Evolutionary conservation across 805 yeast species (phyloP), one percentile per base, ranked within the genome.

Genomic region (Cyberlindnera amylophila): DNA sequence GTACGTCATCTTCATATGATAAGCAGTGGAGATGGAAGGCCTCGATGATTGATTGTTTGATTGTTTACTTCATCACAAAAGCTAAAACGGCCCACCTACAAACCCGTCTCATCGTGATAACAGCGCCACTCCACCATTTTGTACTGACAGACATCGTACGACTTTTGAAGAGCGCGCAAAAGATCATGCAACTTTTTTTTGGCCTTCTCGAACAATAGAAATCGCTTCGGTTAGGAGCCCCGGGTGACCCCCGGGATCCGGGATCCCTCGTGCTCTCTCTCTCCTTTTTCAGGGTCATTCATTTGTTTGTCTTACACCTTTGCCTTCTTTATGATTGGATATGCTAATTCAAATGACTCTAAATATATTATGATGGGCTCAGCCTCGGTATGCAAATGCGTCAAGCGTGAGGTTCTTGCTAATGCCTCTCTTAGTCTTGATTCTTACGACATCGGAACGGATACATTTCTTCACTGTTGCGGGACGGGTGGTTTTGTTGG

Each of bases 1-100:
- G 46, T 58, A 53, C 1, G 62, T 28, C 61, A 57, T 60, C 6
- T 7, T 27, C n/a, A n/a, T n/a, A n/a, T 23, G 27, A 8, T 7
- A 23, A 23, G 24, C 9, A 9, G 24, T 6, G 24, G 9, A 21
- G 24, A 21, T 9, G 9, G 24, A 21, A 21, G 24, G 24, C 24
- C 9, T 9, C 8, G 6, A 21, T 6, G 24, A 21, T 21, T 21
- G 24, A 6, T 6, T 9, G 8, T 21, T 21, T 6, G 6, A 9
- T 27, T 27, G 30, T 27, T 27, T 13, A 27, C 30, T 12, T 12
- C 30, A 27, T 27, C 5, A 17, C 17, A 21, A 21, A 21, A 9
- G 9, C 24, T 21, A 21, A n/a, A 21, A 21, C 24, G 9, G 24
- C 24, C 24, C 24, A 21, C 24, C 9, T 21, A 21, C n/a, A n/a